Percentiles rank a stretch among this genome's conserved stretches.
These are phyloP conservation scores for Thelonectria blattea DNA, from an alignment of 2,329 filamentous ascomycete genomes.

Conservation along the genomic window DNA sequence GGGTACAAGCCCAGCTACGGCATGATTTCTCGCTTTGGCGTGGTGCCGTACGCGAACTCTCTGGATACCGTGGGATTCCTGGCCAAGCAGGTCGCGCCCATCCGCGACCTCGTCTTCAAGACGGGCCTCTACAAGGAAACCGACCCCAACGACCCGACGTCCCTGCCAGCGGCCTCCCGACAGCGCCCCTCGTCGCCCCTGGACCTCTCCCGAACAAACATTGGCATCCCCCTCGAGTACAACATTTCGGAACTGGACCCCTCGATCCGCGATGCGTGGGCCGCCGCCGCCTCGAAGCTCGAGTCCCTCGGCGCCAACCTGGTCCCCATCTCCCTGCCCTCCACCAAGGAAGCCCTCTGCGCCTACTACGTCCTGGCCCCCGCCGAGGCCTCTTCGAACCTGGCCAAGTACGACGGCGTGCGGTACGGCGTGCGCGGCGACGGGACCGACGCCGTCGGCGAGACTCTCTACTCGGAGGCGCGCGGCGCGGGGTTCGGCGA, in stretches of 20 bases:
- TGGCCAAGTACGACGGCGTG: slow-evolving; percentile 97
- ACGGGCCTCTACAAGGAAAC: slow-evolving; percentile 55
- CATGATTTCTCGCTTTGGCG: slow-evolving; percentile 81
- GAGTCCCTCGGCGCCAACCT: slow-evolving; percentile 71
- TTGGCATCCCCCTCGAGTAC: slow-evolving; percentile 76
- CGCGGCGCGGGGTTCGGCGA: slow-evolving; percentile 78
- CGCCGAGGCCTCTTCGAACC: slow-evolving; percentile 92
- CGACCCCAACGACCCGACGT: slow-evolving; percentile 79
- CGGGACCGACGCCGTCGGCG: slow-evolving; percentile 59
- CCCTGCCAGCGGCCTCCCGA: slow-evolving; percentile 63
- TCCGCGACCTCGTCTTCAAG: slow-evolving; percentile 61
- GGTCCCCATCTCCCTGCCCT: slow-evolving; percentile 79
- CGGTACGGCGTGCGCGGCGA: slow-evolving; percentile 75
- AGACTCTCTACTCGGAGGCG: slow-evolving; percentile 77
- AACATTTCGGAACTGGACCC: slow-evolving; percentile 83
- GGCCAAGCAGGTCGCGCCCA: slow-evolving; percentile 57
- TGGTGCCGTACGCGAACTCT: slow-evolving; percentile 91
- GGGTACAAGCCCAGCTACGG: slow-evolving; percentile 95
- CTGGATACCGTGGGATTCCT: slow-evolving; percentile 88
- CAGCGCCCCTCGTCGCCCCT: slow-evolving; percentile 47
- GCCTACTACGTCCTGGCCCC: slow-evolving; percentile 96
- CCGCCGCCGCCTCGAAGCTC: slow-evolving; percentile 63
- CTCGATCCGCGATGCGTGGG: slow-evolving; percentile 73
- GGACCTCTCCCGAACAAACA: slow-evolving; percentile 47
- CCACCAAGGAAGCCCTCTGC: slow-evolving; percentile 83